Conservation (phyloP, 768 basidiomycete genomes). For the Suillus tomentosus region DNA sequence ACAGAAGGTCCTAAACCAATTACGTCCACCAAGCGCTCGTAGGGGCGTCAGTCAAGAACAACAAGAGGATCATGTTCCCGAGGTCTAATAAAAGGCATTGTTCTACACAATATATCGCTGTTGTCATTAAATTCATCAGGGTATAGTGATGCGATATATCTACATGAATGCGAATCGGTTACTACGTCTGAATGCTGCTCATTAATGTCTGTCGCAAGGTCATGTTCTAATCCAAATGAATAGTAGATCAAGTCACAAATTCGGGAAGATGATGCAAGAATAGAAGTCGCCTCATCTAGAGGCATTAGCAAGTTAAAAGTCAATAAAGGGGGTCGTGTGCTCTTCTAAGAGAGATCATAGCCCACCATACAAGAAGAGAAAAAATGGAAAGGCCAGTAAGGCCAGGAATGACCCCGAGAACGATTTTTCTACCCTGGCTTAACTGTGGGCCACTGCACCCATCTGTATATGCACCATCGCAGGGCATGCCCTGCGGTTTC, state of each 20-base stretch:
- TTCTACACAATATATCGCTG: neutral
- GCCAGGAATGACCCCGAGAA: constrained; percentile 65
- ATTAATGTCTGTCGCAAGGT: neutral
- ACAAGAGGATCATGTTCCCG: constrained; percentile 94
- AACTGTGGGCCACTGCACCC: constrained; percentile 56
- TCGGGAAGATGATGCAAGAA: neutral
- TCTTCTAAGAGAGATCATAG: constrained; percentile 15
- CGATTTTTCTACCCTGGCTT: constrained; percentile 64
- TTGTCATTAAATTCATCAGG: constrained; percentile 1
- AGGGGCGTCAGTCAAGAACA: constrained; percentile 73
- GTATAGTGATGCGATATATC: constrained; percentile 7
- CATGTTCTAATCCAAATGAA: neutral
- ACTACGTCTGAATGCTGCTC: neutral
- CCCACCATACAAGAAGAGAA: constrained; percentile 41
- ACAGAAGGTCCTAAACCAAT: neutral
- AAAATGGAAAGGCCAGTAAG: constrained; percentile 62
- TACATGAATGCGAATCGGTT: constrained; percentile 4
- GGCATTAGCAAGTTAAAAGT: neutral
- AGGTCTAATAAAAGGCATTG: constrained; percentile 43
- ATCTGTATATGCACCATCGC: constrained; percentile 67
- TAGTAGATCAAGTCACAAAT: neutral
- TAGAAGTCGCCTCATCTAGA: neutral
- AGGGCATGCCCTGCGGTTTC: constrained; percentile 70
- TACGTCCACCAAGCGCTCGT: constrained; percentile 76
- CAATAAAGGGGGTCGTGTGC: constrained; percentile 1